Percentiles rank a stretch among this genome's conserved stretches.
These are phyloP conservation scores for Sodiomyces alkalinus DNA, from an alignment of 2,329 filamentous ascomycete genomes.

Conservation along the genomic window DNA sequence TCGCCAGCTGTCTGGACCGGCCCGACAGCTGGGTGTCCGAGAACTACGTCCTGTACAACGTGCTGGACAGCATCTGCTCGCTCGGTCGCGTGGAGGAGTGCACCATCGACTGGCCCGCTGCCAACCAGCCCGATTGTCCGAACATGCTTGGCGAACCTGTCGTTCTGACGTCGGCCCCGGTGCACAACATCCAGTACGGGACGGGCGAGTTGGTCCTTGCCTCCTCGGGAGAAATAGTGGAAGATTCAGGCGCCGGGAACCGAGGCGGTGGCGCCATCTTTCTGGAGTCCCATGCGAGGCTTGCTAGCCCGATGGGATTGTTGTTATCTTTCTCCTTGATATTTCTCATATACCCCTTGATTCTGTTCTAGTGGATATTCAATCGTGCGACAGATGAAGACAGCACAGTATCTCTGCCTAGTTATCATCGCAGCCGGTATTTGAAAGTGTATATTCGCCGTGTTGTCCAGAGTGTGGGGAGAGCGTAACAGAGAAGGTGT, in stretches of 20 bases:
- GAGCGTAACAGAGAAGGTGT: no score
- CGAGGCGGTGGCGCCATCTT: no score
- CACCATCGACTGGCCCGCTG: constrained; percentile 23
- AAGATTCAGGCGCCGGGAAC: neutral
- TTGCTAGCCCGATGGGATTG: no score
- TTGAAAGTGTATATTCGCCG: no score
- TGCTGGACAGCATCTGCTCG: constrained; percentile 31
- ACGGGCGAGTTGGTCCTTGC: constrained; percentile 25
- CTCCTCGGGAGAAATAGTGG: constrained; percentile 3
- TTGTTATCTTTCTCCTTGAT: no score
- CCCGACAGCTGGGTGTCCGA: constrained; percentile 28
- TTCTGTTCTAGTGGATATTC: no score
- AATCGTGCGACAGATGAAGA: no score
- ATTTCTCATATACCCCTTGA: no score
- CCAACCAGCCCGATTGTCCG: constrained; percentile 29
- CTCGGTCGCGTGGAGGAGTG: constrained; percentile 30
- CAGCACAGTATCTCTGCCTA: neutral
- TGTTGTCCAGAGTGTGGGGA: no score
- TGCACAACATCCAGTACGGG: constrained; percentile 32
- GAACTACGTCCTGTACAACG: constrained; percentile 35
- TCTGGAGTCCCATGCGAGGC: no score
- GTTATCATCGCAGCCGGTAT: no score
- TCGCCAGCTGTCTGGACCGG: constrained; percentile 26
- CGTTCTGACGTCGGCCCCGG: constrained; percentile 20
- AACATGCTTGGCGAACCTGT: constrained; percentile 23